Conservation (phyloP, 805 yeast species). For the Ogataea neopini region DNA sequence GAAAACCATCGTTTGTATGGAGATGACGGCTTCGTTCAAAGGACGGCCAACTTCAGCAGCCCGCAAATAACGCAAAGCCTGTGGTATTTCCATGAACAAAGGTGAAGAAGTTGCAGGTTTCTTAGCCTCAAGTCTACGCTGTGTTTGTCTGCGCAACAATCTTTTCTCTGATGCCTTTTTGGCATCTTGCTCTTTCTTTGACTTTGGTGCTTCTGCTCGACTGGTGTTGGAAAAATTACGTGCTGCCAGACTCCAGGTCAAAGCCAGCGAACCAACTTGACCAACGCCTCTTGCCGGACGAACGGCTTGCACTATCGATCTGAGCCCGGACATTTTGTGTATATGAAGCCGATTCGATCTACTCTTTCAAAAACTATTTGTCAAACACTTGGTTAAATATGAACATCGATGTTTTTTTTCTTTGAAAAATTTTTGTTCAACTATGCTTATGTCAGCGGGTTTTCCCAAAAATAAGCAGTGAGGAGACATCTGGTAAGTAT, state of each 20-base stretch:
- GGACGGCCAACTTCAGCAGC: slow-evolving; percentile 92
- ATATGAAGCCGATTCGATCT: not conserved
- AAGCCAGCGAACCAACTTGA: not conserved
- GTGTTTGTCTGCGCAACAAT: slow-evolving; percentile 27
- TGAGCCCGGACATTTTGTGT: slow-evolving; percentile 1
- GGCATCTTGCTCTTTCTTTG: slow-evolving; percentile 28
- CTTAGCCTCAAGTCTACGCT: slow-evolving; percentile 38
- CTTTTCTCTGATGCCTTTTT: slow-evolving; percentile 30
- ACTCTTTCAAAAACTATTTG: not conserved
- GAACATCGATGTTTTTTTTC: not conserved
- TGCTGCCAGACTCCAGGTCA: slow-evolving; percentile 1
- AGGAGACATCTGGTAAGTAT: not conserved
- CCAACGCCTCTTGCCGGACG: not conserved
- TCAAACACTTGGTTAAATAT: not conserved
- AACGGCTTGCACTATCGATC: slow-evolving; percentile 7
- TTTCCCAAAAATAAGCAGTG: not conserved
- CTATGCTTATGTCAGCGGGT: not conserved
- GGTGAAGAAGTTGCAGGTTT: slow-evolving; percentile 52
- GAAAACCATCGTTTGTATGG: slow-evolving; percentile 62
- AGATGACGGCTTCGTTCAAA: slow-evolving; percentile 64
- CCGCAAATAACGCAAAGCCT: slow-evolving; percentile 75
- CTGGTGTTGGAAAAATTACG: slow-evolving; percentile 8
- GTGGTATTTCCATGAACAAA: slow-evolving; percentile 66
- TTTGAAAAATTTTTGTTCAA: not conserved
- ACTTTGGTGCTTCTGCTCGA: slow-evolving; percentile 26